Base-by-base conservation (phyloP, 805 yeast genomes). In the Ogataea pini region DNA sequence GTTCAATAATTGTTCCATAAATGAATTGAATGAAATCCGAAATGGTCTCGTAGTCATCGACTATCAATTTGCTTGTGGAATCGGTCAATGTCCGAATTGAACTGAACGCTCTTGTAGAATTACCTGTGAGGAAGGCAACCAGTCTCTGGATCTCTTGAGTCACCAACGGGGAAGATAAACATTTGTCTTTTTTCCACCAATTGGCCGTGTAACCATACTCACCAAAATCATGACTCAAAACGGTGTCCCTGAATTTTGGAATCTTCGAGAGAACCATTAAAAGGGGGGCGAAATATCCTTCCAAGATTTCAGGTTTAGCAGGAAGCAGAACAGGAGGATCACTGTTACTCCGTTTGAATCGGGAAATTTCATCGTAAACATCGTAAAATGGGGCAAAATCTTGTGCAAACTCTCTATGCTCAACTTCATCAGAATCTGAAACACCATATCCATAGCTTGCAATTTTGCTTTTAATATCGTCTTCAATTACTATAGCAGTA, bases 201-300 rank as follows among this genome's bases (percentile, higher is more conserved):
- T 60, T 57, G 4, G 69, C 65, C 13, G 67, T 56, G 48, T 57
- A 73, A 0, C 74, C 73, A 45, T 72, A 63, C 3, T 63, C 61
- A 2, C 56, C 51, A 48, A 65, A 70, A n/a, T 62, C 57, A 31
- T 63, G 68, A 1, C 56, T 51, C 42, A 69, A 57, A 1, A 75
- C 50, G 0, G 58, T 46, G 33, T 63, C 62, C 13, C 68, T 62
- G 28, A 76, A 66, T 4, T 47, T 47, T 1, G 73, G 66, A 7
- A 72, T 59, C 39, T 69, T 65, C n/a, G 70, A 66, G 6, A 77
- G 52, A 5, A 73, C 63, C 58, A 65, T 66, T 24, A 77, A 49
- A 14, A 77, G 36, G 1, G 80, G 73, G 3, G 73, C 72, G 55
- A 75, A 59, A 50, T 71, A 70, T 17, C 71, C 68, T 50, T 73